phyloP scores from a whole-genome alignment of 495 filamentous ascomycete species.

The Penicillium samsonianum region DNA sequence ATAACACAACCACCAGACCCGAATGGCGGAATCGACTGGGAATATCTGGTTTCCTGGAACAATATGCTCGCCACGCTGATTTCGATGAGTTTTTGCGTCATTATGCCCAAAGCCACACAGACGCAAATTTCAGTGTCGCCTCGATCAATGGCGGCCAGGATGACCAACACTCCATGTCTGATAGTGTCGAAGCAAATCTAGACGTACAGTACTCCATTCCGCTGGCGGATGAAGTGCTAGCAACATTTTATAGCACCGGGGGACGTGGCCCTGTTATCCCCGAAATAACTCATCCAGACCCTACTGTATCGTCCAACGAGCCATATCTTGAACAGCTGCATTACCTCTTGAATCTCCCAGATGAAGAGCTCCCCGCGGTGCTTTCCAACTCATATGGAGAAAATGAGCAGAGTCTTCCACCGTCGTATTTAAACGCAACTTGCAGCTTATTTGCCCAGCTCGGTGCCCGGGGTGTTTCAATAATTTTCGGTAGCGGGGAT shows the following conservation, averaged over 20 bases:
- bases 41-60: constrained; percentile 68
- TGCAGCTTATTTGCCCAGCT: constrained; percentile 75
- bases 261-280: constrained; percentile 60
- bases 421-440: constrained; percentile 59
- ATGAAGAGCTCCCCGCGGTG: constrained; percentile 68
- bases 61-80: constrained; percentile 63
- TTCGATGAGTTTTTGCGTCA: constrained; percentile 52
- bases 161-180: constrained; percentile 39
- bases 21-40: constrained; percentile 55
- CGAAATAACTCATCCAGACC: constrained; percentile 47
- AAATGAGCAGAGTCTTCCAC: constrained; percentile 52
- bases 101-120: constrained; percentile 52
- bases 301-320: constrained; percentile 62
- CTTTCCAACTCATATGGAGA: constrained; percentile 71
- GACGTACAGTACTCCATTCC: constrained; percentile 70
- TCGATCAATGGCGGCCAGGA: constrained; percentile 62
- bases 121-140: constrained; percentile 62
- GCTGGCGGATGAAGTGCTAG: constrained; percentile 58
- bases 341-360: constrained; percentile 61
- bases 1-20: constrained; percentile 41
- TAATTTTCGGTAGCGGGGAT: constrained; percentile 76
- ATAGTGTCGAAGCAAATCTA: constrained; percentile 64
- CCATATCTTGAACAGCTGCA: constrained; percentile 81
- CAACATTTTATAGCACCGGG: constrained; percentile 67
- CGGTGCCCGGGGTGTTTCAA: constrained; percentile 68